A percentile compares a stretch with the other conserved stretches of the same genome.
phyloP scores from a whole-genome alignment of 2,329 filamentous ascomycete genomes.

The Colletotrichum musicola region DNA sequence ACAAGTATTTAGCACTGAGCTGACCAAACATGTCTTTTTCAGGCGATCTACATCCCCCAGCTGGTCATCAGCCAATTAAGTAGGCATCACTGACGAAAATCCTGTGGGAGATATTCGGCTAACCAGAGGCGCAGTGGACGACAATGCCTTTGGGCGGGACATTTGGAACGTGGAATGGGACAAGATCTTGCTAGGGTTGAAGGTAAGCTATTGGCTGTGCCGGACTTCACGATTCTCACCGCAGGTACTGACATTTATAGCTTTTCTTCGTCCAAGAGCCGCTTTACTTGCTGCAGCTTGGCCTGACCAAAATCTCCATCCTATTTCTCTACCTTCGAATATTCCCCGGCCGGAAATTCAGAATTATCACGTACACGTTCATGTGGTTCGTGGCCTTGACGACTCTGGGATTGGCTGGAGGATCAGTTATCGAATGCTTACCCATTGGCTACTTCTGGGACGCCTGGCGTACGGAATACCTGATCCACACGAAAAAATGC shows the following conservation, averaged over 20 bases:
- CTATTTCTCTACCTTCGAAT: constrained; percentile 19
- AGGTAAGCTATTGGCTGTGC: neutral
- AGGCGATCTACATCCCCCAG: constrained; percentile 11
- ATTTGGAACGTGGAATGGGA: constrained; percentile 21
- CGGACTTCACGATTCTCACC: too few species aligned
- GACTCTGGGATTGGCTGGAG: neutral
- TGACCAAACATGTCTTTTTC: neutral
- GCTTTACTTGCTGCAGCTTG: constrained; percentile 7
- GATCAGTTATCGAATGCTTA: constrained; percentile 12
- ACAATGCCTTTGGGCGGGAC: constrained; percentile 21
- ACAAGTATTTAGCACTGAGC: neutral
- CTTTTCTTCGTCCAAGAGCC: constrained; percentile 20
- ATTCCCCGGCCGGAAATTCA: constrained; percentile 10
- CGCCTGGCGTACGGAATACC: constrained; percentile 14
- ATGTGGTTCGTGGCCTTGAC: constrained; percentile 5
- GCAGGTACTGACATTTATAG: neutral
- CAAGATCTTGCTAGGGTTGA: constrained; percentile 19
- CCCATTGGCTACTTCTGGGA: constrained; percentile 22
- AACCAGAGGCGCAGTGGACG: neutral
- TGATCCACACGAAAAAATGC: constrained; percentile 15
- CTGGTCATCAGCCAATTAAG: constrained; percentile 16
- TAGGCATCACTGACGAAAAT: neutral
- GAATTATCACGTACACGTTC: constrained; percentile 6
- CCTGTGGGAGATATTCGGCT: neutral
- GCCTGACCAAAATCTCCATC: constrained; percentile 9